phyloP scores from a whole-genome alignment of 2,329 filamentous ascomycete genomes.

The Fusarium goolgardi region DNA sequence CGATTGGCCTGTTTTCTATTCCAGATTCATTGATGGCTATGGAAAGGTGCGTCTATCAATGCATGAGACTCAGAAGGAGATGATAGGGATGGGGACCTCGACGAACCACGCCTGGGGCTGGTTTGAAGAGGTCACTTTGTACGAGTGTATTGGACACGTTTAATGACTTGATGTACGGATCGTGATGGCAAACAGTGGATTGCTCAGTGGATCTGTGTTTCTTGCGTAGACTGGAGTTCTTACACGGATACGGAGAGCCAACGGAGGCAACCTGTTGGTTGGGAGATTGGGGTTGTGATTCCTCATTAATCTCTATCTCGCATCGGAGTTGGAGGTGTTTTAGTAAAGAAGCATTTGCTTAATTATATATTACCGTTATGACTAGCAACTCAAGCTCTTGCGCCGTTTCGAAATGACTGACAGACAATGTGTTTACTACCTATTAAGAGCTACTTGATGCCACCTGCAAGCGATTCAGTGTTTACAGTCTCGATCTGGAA shows the following conservation, averaged over 20 bases:
- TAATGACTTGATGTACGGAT: constrained; percentile 38
- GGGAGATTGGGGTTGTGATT: constrained; percentile 13
- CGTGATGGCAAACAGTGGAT: constrained; percentile 39
- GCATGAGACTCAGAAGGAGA: constrained; percentile 12
- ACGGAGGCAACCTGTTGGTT: constrained; percentile 38
- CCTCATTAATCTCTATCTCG: constrained; percentile 17
- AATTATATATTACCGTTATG: constrained; percentile 27
- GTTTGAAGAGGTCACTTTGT: constrained; percentile 14
- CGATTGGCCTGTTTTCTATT: neutral
- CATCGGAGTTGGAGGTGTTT: constrained; percentile 45
- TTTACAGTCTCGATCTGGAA: constrained; percentile 40
- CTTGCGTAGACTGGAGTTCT: constrained; percentile 44
- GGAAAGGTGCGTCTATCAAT: neutral
- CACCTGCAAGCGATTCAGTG: neutral
- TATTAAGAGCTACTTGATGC: neutral
- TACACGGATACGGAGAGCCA: constrained; percentile 30
- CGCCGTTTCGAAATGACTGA: constrained; percentile 29
- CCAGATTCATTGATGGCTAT: neutral
- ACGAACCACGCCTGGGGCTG: neutral
- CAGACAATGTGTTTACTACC: neutral
- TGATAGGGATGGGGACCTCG: neutral
- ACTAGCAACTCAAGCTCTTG: constrained; percentile 14
- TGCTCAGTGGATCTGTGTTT: constrained; percentile 36
- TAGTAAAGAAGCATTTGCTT: constrained; percentile 37
- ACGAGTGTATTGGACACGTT: constrained; percentile 33